Percentiles rank a stretch among this genome's conserved stretches.
Evolutionary conservation across 208 protist species (phyloP).

Genomic region (Leishmania mexicana): DNA sequence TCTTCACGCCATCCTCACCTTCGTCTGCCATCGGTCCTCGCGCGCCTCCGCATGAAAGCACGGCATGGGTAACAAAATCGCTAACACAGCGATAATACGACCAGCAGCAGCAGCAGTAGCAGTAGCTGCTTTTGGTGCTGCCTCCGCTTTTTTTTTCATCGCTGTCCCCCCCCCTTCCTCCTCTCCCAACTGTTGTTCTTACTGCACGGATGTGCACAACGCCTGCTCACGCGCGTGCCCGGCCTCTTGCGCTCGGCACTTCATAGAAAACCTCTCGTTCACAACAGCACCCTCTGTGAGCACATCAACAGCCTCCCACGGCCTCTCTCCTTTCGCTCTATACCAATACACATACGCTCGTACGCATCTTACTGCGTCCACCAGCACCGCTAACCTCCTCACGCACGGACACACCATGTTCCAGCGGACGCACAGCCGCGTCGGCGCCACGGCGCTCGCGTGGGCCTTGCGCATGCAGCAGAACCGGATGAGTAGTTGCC

Average conservation of each 20-base stretch:
- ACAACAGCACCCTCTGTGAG: not conserved
- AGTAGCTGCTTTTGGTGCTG: not conserved
- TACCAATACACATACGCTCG: conserved; percentile 2
- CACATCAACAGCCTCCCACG: not conserved
- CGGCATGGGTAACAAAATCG: not conserved
- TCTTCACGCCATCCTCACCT: not conserved
- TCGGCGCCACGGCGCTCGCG: conserved; percentile 17
- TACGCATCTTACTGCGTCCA: not conserved
- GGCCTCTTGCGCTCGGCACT: not conserved
- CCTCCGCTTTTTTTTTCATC: not conserved
- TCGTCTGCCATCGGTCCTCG: not conserved
- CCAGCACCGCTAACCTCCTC: not conserved
- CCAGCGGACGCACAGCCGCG: conserved; percentile 11
- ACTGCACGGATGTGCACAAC: not conserved
- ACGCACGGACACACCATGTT: conserved; percentile 14
- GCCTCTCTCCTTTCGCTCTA: not conserved
- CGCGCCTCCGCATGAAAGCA: not conserved
- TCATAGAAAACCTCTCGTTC: not conserved
- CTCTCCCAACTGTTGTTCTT: not conserved
- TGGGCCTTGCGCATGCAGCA: conserved; percentile 17
- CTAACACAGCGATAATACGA: not conserved
- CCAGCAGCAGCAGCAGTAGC: not conserved
- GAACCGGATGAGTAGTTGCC: not conserved
- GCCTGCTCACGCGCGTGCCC: not conserved
- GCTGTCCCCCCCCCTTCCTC: not conserved